Evolutionary conservation across 768 basidiomycete species (phyloP).

Genomic region (Lentinus brumalis): DNA sequence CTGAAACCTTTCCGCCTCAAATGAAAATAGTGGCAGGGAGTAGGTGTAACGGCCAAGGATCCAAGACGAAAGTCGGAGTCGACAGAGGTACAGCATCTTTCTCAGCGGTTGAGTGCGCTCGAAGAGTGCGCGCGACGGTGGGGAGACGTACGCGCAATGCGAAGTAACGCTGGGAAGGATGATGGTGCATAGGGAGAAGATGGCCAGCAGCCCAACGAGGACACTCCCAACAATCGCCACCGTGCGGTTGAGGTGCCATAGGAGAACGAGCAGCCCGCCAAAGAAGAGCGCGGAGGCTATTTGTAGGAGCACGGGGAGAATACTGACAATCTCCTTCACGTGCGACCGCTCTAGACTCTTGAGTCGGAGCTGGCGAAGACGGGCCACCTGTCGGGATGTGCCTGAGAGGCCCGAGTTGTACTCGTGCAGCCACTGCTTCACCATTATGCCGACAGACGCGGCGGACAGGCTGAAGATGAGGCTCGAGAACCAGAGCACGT

Average conservation of each 20-base stretch:
- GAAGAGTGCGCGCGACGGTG: too few species aligned
- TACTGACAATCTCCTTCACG: slow-evolving; percentile 2
- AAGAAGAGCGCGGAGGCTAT: slow-evolving; percentile 17
- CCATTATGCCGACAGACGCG: slow-evolving; percentile 15
- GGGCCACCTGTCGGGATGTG: slow-evolving; percentile 15
- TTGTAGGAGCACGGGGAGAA: slow-evolving; percentile 16
- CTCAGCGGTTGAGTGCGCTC: too few species aligned
- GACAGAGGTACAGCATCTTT: too few species aligned
- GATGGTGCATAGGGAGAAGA: slow-evolving; percentile 12
- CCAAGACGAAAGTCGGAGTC: too few species aligned
- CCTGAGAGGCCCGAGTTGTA: slow-evolving; percentile 16
- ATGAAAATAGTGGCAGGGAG: too few species aligned
- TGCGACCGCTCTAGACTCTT: slow-evolving; percentile 21
- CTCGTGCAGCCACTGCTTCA: slow-evolving; percentile 18
- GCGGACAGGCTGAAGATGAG: slow-evolving; percentile 14
- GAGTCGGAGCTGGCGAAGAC: slow-evolving; percentile 20
- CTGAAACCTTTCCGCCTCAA: too few species aligned
- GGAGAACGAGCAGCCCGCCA: slow-evolving; percentile 19
- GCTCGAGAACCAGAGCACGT: slow-evolving; percentile 17
- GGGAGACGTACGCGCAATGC: too few species aligned
- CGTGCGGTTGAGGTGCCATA: slow-evolving; percentile 14
- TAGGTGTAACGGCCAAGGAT: too few species aligned
- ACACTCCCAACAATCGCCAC: slow-evolving; percentile 9
- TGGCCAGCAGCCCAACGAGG: neutral
- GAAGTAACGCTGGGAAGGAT: neutral